phyloP scores from a whole-genome alignment of 2,329 filamentous ascomycete species.

The Trichoderma koningiopsis region DNA sequence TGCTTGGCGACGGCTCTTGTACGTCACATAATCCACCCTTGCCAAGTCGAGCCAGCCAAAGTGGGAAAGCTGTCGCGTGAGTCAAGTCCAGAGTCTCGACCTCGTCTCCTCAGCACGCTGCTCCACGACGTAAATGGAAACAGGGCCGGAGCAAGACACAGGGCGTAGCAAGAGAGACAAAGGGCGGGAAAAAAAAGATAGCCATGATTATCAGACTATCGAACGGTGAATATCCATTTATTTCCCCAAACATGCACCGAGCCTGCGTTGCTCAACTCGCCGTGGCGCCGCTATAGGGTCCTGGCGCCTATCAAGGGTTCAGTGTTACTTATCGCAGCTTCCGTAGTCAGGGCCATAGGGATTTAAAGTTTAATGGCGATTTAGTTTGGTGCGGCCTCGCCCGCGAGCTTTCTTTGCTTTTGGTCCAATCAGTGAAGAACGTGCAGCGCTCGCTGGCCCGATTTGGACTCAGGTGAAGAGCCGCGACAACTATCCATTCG shows the following conservation, averaged over 20 bases:
- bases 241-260: conserved; percentile 18
- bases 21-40: conserved; percentile 14
- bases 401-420: not conserved
- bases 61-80: conserved; percentile 30
- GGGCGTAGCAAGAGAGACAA: not conserved
- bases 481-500: not conserved
- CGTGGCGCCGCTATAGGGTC: not conserved
- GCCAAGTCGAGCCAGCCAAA: conserved; percentile 16
- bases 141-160: not conserved
- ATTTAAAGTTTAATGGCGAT: conserved; percentile 11
- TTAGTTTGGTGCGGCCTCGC: conserved; percentile 6
- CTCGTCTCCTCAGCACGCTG: not conserved
- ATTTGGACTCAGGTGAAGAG: not conserved
- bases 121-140: conserved; percentile 7
- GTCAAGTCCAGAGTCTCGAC: conserved; percentile 20
- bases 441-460: conserved; percentile 7
- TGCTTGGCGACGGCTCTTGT: conserved; percentile 18
- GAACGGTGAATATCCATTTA: conserved; percentile 10
- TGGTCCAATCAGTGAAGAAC: conserved; percentile 12
- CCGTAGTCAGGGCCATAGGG: not conserved
- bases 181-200: not conserved
- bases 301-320: not conserved
- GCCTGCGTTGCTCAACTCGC: not conserved
- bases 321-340: not conserved
- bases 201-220: not conserved